phyloP scores from a whole-genome alignment of 2,329 filamentous ascomycete genomes.

The Ascocoryne sarcoides region DNA sequence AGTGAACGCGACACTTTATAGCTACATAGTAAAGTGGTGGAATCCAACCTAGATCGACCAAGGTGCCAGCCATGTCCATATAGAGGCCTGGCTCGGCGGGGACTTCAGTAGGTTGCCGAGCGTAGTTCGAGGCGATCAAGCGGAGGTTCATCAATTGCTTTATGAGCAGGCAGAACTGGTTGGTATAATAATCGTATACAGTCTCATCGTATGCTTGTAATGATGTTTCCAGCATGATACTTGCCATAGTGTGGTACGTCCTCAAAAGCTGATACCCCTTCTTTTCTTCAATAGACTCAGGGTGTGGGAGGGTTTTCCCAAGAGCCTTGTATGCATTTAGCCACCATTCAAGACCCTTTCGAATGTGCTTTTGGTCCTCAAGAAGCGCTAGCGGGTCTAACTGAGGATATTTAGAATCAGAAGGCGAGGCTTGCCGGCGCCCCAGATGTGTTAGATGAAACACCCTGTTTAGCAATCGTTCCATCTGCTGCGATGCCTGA shows the following conservation, averaged over 20 bases:
- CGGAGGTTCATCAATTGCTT: conserved; percentile 9
- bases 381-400: conserved; percentile 1
- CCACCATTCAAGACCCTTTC: conserved; percentile 7
- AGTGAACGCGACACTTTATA: conserved; percentile 37
- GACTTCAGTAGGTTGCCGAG: not conserved
- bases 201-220: conserved; percentile 28
- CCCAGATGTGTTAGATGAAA: conserved; percentile 12
- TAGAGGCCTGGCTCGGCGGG: not conserved
- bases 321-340: conserved; percentile 6
- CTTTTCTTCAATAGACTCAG: conserved; percentile 1
- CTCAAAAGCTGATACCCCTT: conserved; percentile 27
- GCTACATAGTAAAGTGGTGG: conserved; percentile 38
- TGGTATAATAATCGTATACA: conserved; percentile 31
- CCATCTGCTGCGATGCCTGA: conserved; percentile 16
- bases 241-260: conserved; percentile 35
- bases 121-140: not conserved
- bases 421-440: conserved; percentile 8
- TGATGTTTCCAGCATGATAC: conserved; percentile 34
- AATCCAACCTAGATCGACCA: conserved; percentile 37
- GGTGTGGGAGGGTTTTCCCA: not conserved
- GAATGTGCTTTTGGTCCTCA: conserved; percentile 4
- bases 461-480: conserved; percentile 13
- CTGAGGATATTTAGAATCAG: not conserved
- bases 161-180: conserved; percentile 30
- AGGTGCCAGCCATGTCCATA: conserved; percentile 28